These are phyloP conservation scores for Dryadomyces quercivorus DNA, from an alignment of 2,329 filamentous ascomycete genomes.

Conservation along the genomic window DNA sequence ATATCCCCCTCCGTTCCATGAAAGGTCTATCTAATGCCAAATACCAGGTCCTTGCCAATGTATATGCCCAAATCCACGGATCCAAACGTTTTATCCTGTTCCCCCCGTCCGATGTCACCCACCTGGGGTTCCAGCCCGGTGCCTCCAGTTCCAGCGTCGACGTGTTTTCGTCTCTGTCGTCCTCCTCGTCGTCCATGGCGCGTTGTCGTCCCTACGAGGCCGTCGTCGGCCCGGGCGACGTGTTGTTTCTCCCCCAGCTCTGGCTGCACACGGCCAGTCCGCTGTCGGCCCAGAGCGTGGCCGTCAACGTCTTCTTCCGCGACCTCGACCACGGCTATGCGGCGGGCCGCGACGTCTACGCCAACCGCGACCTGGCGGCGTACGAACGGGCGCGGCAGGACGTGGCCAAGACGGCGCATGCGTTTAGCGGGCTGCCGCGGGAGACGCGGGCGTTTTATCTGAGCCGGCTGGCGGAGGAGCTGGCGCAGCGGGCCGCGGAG, in stretches of 20 bases:
- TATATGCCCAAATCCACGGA: constrained; percentile 69
- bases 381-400: constrained; percentile 74
- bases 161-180: constrained; percentile 40
- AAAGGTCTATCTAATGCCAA: too few relatives aligned
- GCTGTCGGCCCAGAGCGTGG: constrained; percentile 48
- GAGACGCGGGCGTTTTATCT: constrained; percentile 68
- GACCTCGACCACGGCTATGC: constrained; percentile 58
- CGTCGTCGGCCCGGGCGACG: constrained; percentile 55
- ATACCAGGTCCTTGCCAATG: constrained; percentile 66
- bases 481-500: constrained; percentile 23
- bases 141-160: constrained; percentile 70
- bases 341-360: constrained; percentile 70
- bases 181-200: constrained; percentile 24
- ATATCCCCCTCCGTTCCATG: neutral
- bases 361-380: constrained; percentile 71
- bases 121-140: constrained; percentile 61
- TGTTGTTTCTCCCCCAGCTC: constrained; percentile 68
- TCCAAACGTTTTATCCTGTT: constrained; percentile 65
- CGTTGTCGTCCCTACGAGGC: constrained; percentile 55
- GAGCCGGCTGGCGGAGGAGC: constrained; percentile 56
- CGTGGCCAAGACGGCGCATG: constrained; percentile 50
- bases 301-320: constrained; percentile 84
- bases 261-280: constrained; percentile 72
- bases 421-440: constrained; percentile 51
- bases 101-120: constrained; percentile 60